Evolutionary conservation across 1,284 basidiomycete genomes (phyloP), one percentile per base, ranked within the genome.

Genomic region (Tylopilus sp.): DNA sequence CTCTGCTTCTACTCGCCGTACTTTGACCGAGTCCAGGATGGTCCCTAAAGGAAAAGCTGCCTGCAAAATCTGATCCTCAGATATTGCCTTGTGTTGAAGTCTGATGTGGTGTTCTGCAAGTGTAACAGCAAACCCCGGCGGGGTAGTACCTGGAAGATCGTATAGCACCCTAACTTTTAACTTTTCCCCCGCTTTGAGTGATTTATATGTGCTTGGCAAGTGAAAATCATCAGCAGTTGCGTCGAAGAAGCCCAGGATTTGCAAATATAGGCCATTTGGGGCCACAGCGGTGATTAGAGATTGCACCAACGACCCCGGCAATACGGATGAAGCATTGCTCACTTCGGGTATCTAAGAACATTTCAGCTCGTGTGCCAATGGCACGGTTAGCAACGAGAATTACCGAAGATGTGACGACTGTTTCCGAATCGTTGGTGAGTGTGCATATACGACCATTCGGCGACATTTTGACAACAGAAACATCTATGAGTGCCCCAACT

Each of bases 161-260:
- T 97, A 99, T 41, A 99, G 80, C 47, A 99, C 87, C 69, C 98
- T 86, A 0, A 94, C 93, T 74, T 94, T 95, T 72, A 99, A 83
- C 82, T 95, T 98, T 78, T 95, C 90, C 18, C 96, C 96, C 57
- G 93, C 77, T 77, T 94, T 95, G 81, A 87, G 92, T 47, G 81
- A 80, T 59, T 87, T 85, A 52, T 86, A 84, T 9, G 83, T 78
- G 24, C 83, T 76, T 22, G 81, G 71, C 26, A 99, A 81, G 80
- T 99, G 97, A 67, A 92, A 88, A 53, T 90, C 83, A 76, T 98
- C 96, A 59, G 96, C 87, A 0, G 96, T 97, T 38, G 95, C 97
- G 58, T 96, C 92, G 79, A 97, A 99, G 81, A 95, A 97, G 3
- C 97, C 97, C 39, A 97, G 87, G 26, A 99, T 86, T 81, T 97